A percentile compares a stretch with the other conserved stretches of the same genome.
Conservation (phyloP, 2,329 filamentous ascomycete species). For the Neonectria sp. region DNA sequence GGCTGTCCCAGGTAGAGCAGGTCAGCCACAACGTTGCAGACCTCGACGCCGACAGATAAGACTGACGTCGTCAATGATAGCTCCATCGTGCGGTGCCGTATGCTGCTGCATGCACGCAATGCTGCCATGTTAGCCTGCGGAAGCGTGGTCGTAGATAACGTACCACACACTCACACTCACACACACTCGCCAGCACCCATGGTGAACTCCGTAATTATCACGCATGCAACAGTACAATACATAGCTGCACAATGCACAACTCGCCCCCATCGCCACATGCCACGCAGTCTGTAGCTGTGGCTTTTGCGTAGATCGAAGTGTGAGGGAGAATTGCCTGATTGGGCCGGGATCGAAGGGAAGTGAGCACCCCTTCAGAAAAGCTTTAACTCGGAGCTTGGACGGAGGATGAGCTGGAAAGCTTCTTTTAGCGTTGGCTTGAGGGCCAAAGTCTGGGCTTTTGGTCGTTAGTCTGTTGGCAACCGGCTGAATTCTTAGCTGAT, state of each 20-base stretch:
- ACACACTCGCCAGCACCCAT: constrained; percentile 3
- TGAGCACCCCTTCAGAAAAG: constrained; percentile 15
- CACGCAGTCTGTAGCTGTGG: background rate
- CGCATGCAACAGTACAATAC: background rate
- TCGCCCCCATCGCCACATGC: too few species aligned
- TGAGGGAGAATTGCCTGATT: background rate
- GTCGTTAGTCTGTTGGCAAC: background rate
- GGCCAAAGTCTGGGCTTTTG: constrained; percentile 4
- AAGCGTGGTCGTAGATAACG: constrained; percentile 20
- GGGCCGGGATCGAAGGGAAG: constrained; percentile 10
- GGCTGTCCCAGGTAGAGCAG: constrained; percentile 16
- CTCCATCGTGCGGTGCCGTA: background rate
- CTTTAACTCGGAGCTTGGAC: constrained; percentile 24
- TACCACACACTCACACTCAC: constrained; percentile 1
- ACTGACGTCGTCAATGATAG: constrained; percentile 11
- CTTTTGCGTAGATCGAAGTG: background rate
- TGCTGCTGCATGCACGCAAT: constrained; percentile 1
- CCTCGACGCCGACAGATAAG: constrained; percentile 19
- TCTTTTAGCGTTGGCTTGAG: constrained; percentile 26
- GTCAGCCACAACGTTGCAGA: constrained; percentile 23
- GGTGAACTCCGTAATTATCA: constrained; percentile 9
- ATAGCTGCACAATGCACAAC: too few species aligned
- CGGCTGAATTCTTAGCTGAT: background rate
- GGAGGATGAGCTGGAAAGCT: constrained; percentile 17
- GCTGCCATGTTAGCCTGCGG: constrained; percentile 11